Evolutionary conservation across 768 basidiomycete species (phyloP), one percentile per base, ranked within the genome.

Genomic region (Naematelia aurantialba): DNA sequence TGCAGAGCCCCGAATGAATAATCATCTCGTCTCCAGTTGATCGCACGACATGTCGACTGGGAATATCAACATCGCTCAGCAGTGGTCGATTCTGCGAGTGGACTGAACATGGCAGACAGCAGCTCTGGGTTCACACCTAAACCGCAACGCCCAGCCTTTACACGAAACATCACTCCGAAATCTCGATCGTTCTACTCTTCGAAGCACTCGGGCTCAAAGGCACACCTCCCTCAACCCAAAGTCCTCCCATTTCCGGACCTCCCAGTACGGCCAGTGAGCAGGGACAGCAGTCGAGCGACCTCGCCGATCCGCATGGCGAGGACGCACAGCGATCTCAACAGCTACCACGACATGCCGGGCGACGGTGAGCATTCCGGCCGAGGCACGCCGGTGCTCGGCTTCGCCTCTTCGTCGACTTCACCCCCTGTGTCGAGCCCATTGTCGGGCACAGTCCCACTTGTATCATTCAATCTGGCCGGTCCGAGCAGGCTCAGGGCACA

Each of bases 201-300:
- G 17, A 39, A 39, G 34, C 34, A 39, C 34, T 39, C 34, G 17
- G 34, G 34, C 34, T 39, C 34, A 8, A 39, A 39, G 17, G 34
- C 34, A 39, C 34, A 60, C 44, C 27, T 52, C 11, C 56, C 68
- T 11, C 58, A 55, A 57, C 71, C 71, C 11, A 68, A 58, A 27
- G 66, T 73, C 42, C 49, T 73, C 8, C 71, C 71, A 3, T 70
- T 73, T 39, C 71, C 71, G 10, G 71, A 73, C 39, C 42, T 68
- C 5, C 58, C 68, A 0, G 53, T 65, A 24, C 57, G 68, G 30
- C 59, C 62, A 3, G 53, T 39, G 14, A 27, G 52, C 30, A 12
- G 26, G 10, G 25, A 26, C 52, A 34, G 21, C 5, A 24, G 52
- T 31, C 52, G 55, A 14, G 47, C 63, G 25, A 31, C 45, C 42